Evolutionary conservation across 2,329 filamentous ascomycete species (phyloP), one percentile per base, ranked within the genome.

Genomic region (Ceratocystis papillata): DNA sequence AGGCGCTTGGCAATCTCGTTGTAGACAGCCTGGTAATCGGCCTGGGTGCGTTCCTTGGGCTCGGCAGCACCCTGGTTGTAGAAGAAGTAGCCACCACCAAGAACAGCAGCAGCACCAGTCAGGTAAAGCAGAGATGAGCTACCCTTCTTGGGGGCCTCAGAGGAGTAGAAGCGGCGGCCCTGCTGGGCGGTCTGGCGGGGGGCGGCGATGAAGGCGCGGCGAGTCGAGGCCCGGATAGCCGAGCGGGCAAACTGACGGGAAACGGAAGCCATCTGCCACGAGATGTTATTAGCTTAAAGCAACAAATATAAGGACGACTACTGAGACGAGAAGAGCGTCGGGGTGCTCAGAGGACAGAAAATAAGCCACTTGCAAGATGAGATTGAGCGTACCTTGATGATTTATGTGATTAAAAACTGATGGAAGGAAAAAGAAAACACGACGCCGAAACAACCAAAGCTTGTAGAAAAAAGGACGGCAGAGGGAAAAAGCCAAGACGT

Each of bases 1-100:
- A 97, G 80, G 68, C 81, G 81, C 73, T 80, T 78, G 65, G 93
- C 92, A 72, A 97, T 86, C 73, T 87, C 87, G 75, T 96, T 84
- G 80, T 97, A 97, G 65, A 97, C 90, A 77, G 89, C 88, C 81
- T 96, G 91, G 81, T 96, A 97, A 78, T 99, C 91, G 72, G 87
- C 86, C 77, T 88, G 85, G 73, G 83, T 88, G 68, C 91, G 90
- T 63, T 79, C 83, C 73, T 83, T 83, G 74, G 79, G 71, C 45
- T 80, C 78, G 67, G 78, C 74, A 66, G 78, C 79, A 72, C 81
- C 80, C 75, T 83, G 79, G 71, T 79, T 81, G 76, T 86, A 86
- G 76, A 83, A 85, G 74, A 82, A 87, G 76, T 81, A 88, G 68
- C 81, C 86, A 70, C 81, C 86, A 72, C 82, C 88, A 64, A 80